Base-by-base conservation (phyloP, 1,284 basidiomycete genomes). In the Quambalaria eucalypti region DNA sequence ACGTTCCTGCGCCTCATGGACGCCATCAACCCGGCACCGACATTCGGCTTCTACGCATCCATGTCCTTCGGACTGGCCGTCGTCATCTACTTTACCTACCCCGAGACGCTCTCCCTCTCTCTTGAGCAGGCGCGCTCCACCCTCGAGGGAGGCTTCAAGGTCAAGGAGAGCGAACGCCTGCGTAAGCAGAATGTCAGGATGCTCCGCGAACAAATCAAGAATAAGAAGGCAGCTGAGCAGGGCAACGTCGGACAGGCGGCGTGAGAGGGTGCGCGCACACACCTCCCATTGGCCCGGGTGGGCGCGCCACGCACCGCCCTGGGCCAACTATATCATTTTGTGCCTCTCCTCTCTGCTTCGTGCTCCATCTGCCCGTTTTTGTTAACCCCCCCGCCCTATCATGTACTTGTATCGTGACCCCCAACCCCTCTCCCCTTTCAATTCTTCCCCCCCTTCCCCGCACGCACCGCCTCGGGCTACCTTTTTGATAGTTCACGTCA, bases 1-100 rank as follows among this genome's bases (percentile, higher is more conserved):
- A 90, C 80, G 4, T 86, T 88, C 77, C 82, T 89, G 58, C 85
- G 83, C 2, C 81, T 90, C 54, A 88, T 89, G 83, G 79, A 82
- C 40, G 74, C 77, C 26, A 87, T 87, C 70, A 87, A 86, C 0
- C 85, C 88, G 0, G 79, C 86, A 0, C 68, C 69, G 19, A 65
- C 77, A 3, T 78, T 77, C 50, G 85, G 84, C 4, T 84, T 90
- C 71, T 89, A 88, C 69, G 86, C 85, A 0, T 84, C 83, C 0
- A 78, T 88, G 23, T 89, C 86, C 73, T 76, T 84, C 5, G 76
- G 85, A 23, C 85, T 85, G 10, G 84, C 83, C 80, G 26, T 85
- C 10, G 87, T 89, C 74, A 84, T 85, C 56, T 67, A 83, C 40
- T 79, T 78, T 56, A 73, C 73, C 57, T 78, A 78, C 61, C 77